phyloP scores from a whole-genome alignment of 2,329 filamentous ascomycete species.

The Microdochium paspali region DNA sequence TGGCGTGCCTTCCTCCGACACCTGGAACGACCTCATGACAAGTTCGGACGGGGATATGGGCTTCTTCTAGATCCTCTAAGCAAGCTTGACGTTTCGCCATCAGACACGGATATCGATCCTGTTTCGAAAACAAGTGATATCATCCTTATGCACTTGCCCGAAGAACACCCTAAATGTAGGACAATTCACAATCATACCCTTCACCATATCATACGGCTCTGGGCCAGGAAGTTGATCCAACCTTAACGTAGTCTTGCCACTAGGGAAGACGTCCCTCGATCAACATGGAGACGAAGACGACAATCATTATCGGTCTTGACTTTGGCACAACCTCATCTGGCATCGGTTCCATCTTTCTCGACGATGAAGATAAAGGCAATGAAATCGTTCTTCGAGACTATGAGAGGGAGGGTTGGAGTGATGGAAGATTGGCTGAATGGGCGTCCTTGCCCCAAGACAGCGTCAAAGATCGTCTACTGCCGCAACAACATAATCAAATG shows the following conservation, averaged over 20 bases:
- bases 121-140: no score
- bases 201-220: no score
- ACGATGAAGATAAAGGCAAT: not conserved
- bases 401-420: not conserved
- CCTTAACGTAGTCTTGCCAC: not conserved
- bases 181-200: no score
- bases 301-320: not conserved
- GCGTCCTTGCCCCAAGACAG: not conserved
- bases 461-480: not conserved
- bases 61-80: no score
- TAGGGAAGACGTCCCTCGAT: not conserved
- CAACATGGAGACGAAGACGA: not conserved
- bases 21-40: no score
- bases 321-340: not conserved
- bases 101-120: no score
- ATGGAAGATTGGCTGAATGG: not conserved
- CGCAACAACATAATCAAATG: not conserved
- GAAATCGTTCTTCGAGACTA: not conserved
- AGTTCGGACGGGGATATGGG: no score
- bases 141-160: no score
- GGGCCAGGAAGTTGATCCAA: no score
- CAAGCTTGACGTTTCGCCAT: no score
- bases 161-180: no score
- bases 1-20: no score
- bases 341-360: not conserved